Base-by-base conservation (phyloP, 352 stramenopile species). In the Phytophthora pseudosyringae region DNA sequence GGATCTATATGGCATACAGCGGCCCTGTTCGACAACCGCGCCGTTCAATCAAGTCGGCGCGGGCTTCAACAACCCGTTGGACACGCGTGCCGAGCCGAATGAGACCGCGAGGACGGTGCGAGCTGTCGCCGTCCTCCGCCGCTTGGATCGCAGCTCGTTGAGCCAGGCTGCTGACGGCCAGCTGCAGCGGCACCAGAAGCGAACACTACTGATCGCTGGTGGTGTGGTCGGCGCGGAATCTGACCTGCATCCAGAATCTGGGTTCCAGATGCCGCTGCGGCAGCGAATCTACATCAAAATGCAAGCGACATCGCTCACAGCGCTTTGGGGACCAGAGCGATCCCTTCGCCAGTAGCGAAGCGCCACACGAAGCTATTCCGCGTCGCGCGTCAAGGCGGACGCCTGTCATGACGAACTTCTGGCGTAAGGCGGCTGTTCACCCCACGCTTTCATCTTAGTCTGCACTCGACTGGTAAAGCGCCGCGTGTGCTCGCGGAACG, bases 21-120 rank as follows among this genome's bases (percentile, higher is more conserved):
- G 10, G 7, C 18, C 29, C 21, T 35, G 44, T 48, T 32, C 29
- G 15, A 38, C 21, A 12, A 6, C 18, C 16, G 25, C 25, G 55
- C 33, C 25, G 55, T 43, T 51, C 44, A 64, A 59, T 66, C 58
- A 66, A 60, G 59, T 60, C 40, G 48, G 49, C 59, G 40, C 40
- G 32, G 58, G 31, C 59, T 67, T 67, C 40, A 67, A 67, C 49
- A 50, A 31, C 46, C 40, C 59, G 59, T 67, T 45, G 59, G 59
- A 67, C 59, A 67, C 50, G 40, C 49, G 16, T 33, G 28, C 16
- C 26, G 25, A 28, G 12, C 44, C 31, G 41, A 21, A 21, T 21
- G 21, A 45, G 59, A 67, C 45, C 48, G 52, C 50, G 50, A 67
- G 50, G 59, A 67, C 41, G 59, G 31, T 25, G 48, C n/a, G 21